Evolutionary conservation across 495 filamentous ascomycete genomes (phyloP).

Genomic region (Hypoxylon rickii): DNA sequence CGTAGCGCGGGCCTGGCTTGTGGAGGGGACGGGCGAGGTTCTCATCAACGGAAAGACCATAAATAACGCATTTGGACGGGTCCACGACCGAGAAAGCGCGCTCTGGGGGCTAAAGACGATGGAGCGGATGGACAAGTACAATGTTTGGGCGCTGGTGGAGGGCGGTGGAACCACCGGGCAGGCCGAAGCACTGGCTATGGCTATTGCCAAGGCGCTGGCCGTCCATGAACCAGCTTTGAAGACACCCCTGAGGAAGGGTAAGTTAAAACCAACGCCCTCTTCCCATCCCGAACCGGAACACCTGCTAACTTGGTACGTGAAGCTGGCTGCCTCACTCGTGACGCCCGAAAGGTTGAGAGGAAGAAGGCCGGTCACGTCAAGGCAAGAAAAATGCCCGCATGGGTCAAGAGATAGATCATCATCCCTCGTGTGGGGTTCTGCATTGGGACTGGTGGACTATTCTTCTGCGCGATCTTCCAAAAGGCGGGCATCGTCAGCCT

Average conservation of each 20-base stretch:
- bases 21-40: conserved; percentile 90
- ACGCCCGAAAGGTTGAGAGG: conserved; percentile 90
- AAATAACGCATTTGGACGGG: conserved; percentile 74
- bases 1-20: conserved; percentile 78
- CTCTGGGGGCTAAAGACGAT: conserved; percentile 87
- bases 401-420: conserved; percentile 80
- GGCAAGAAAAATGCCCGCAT: conserved; percentile 96
- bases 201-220: conserved; percentile 83
- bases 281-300: conserved; percentile 14
- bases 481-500: conserved; percentile 6
- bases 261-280: conserved; percentile 44
- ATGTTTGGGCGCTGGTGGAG: conserved; percentile 81
- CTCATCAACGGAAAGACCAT: conserved; percentile 86
- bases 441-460: neutral
- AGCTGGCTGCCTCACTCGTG: conserved; percentile 92
- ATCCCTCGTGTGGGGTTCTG: neutral
- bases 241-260: conserved; percentile 84
- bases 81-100: conserved; percentile 94
- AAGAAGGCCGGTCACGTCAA: conserved; percentile 97
- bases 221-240: conserved; percentile 91
- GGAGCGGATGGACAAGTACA: conserved; percentile 91
- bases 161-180: conserved; percentile 94
- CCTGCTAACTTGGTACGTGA: conserved; percentile 29
- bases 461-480: conserved; percentile 5
- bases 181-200: conserved; percentile 92